Conservation (phyloP, 2,329 filamentous ascomycete genomes). For the Colletotrichum sp. region DNA sequence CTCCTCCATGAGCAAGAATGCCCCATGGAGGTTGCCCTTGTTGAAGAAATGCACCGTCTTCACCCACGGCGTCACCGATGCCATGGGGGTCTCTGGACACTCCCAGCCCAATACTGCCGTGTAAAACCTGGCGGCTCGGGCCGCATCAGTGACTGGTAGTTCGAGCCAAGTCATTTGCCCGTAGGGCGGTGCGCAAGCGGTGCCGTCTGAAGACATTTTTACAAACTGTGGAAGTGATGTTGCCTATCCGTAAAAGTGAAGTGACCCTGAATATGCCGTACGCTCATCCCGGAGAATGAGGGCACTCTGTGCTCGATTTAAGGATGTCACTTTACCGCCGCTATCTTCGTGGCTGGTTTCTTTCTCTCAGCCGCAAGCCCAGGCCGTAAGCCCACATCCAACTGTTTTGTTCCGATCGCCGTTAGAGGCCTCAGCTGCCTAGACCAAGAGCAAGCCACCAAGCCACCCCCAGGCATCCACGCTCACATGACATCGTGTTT, state of each 20-base stretch:
- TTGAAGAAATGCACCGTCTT: conserved; percentile 39
- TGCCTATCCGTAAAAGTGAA: neutral
- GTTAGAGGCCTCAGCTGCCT: neutral
- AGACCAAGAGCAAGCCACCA: neutral
- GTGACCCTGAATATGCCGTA: neutral
- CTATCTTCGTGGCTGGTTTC: neutral
- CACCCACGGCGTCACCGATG: conserved; percentile 25
- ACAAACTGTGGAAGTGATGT: neutral
- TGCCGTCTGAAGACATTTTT: neutral
- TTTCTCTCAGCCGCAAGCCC: neutral
- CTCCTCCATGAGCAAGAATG: conserved; percentile 37
- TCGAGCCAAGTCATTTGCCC: conserved; percentile 45
- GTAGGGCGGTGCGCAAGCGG: neutral
- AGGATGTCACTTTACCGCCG: neutral
- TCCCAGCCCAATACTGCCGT: conserved; percentile 39
- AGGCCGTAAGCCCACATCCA: neutral
- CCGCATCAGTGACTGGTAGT: conserved; percentile 38
- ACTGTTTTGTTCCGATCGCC: neutral
- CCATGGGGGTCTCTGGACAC: conserved; percentile 25
- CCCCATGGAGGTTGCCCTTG: conserved; percentile 37
- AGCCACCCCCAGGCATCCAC: neutral
- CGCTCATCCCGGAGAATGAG: neutral
- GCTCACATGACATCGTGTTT: neutral
- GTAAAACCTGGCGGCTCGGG: conserved; percentile 42
- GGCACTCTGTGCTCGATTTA: neutral